Percentiles rank a stretch among this genome's conserved stretches.
phyloP scores from a whole-genome alignment of 2,329 filamentous ascomycete genomes.

The Rutstroemia sp. region DNA sequence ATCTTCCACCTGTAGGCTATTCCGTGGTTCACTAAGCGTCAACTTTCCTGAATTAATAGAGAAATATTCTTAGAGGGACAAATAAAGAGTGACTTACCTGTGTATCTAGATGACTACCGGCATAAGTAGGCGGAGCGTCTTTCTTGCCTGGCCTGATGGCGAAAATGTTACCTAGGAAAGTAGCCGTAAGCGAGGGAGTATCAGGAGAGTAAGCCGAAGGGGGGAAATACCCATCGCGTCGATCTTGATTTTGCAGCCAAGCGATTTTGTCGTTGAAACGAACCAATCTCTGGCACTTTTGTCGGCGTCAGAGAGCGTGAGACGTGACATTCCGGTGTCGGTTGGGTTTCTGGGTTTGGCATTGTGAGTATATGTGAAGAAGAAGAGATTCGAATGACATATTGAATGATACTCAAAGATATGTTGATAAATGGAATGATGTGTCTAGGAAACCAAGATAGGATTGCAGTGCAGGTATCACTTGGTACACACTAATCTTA shows the following conservation, averaged over 20 bases:
- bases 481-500: no score
- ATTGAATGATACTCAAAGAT: no score
- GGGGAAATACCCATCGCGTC: slow-evolving; percentile 59
- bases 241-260: slow-evolving; percentile 61
- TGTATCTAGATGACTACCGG: slow-evolving; percentile 63
- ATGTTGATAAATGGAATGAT: no score
- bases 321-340: slow-evolving; percentile 70
- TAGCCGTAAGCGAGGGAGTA: neutral
- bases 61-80: neutral
- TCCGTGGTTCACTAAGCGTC: neutral
- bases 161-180: slow-evolving; percentile 56
- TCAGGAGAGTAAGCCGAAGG: neutral
- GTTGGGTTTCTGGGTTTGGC: slow-evolving; percentile 37
- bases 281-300: slow-evolving; percentile 72
- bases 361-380: neutral
- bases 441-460: no score
- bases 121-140: slow-evolving; percentile 56
- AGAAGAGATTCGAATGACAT: neutral
- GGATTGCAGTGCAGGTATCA: no score
- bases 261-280: slow-evolving; percentile 48
- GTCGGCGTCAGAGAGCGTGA: slow-evolving; percentile 65
- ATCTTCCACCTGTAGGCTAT: slow-evolving; percentile 57
- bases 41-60: neutral
- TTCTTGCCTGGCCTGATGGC: slow-evolving; percentile 58
- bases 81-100: slow-evolving; percentile 30